Percentiles rank a stretch among this genome's conserved stretches.
These are phyloP conservation scores for Leucocoprinus birnbaumii DNA, from an alignment of 768 basidiomycete species.

Conservation along the genomic window DNA sequence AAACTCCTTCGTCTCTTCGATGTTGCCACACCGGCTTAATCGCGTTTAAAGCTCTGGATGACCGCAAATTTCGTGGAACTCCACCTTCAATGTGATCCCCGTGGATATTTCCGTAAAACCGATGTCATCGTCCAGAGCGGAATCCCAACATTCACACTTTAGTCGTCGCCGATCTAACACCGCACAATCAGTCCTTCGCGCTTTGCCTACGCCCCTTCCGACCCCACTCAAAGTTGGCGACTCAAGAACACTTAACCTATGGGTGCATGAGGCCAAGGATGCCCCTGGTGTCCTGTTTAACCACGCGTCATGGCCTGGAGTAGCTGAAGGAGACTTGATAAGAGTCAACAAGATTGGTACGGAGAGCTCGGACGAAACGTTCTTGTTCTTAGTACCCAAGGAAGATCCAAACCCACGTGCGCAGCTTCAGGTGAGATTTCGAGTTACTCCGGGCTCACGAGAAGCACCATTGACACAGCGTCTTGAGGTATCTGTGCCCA, in stretches of 20 bases:
- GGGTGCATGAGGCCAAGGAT: conserved; percentile 74
- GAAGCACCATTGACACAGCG: not conserved
- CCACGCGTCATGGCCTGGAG: conserved; percentile 75
- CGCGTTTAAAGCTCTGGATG: too few relatives aligned
- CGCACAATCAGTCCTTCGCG: conserved; percentile 59
- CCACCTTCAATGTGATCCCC: too few relatives aligned
- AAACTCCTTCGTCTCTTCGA: not conserved
- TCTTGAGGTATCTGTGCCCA: conserved; percentile 69
- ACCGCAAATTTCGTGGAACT: too few relatives aligned
- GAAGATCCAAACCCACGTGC: conserved; percentile 61
- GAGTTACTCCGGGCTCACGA: not conserved
- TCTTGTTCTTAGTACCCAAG: conserved; percentile 63
- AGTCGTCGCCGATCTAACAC: conserved; percentile 74
- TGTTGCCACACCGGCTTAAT: not conserved
- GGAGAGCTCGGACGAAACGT: conserved; percentile 37
- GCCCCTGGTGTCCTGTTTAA: conserved; percentile 63
- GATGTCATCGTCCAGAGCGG: conserved; percentile 63
- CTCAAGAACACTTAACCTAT: conserved; percentile 57
- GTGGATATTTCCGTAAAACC: too few relatives aligned
- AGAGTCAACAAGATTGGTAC: conserved; percentile 45
- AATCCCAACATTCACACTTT: conserved; percentile 56
- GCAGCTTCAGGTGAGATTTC: conserved; percentile 55
- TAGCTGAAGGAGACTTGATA: conserved; percentile 72
- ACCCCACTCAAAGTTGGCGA: conserved; percentile 61
- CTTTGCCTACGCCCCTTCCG: conserved; percentile 38